phyloP scores from a whole-genome alignment of 192 early-diverging fungal species.

The Rhizophagus clarus region DNA sequence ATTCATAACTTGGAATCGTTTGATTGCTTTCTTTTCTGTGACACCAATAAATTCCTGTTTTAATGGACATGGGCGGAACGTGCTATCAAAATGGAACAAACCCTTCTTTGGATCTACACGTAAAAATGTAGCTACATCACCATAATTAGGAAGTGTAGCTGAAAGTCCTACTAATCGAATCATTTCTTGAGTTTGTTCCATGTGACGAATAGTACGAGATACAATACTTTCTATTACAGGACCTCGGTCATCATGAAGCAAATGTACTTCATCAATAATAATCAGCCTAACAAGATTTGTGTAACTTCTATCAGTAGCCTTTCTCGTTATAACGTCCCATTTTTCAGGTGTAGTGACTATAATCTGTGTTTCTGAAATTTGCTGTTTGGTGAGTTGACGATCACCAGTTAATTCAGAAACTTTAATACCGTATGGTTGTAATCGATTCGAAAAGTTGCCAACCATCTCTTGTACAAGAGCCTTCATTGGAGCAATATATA shows the following conservation, averaged over 20 bases:
- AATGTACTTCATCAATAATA: constrained; percentile 97
- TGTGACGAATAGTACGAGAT: constrained; percentile 78
- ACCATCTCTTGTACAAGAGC: constrained; percentile 99
- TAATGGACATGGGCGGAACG: constrained; percentile 92
- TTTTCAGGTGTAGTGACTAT: constrained; percentile 99
- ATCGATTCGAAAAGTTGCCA: constrained; percentile 77
- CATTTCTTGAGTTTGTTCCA: constrained; percentile 87
- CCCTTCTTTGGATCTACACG: constrained; percentile 80
- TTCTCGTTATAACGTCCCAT: constrained; percentile 98
- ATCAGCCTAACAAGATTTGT: constrained; percentile 86
- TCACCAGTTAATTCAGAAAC: constrained; percentile 99
- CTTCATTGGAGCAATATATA: constrained; percentile 99
- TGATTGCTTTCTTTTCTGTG: constrained; percentile 95
- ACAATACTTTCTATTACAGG: constrained; percentile 95
- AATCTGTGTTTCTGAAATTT: constrained; percentile 94
- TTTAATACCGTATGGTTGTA: constrained; percentile 77
- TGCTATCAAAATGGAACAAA: constrained; percentile 92
- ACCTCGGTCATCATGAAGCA: constrained; percentile 96
- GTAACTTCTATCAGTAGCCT: constrained; percentile 90
- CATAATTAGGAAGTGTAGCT: constrained; percentile 95
- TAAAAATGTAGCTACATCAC: constrained; percentile 93
- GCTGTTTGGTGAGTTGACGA: constrained; percentile 93
- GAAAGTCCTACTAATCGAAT: constrained; percentile 91
- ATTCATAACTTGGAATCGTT: constrained; percentile 94
- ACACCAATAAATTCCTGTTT: constrained; percentile 97